Conservation (phyloP, 176 grass and related monocot genomes). For the Hyparrhenia diplandra region DNA sequence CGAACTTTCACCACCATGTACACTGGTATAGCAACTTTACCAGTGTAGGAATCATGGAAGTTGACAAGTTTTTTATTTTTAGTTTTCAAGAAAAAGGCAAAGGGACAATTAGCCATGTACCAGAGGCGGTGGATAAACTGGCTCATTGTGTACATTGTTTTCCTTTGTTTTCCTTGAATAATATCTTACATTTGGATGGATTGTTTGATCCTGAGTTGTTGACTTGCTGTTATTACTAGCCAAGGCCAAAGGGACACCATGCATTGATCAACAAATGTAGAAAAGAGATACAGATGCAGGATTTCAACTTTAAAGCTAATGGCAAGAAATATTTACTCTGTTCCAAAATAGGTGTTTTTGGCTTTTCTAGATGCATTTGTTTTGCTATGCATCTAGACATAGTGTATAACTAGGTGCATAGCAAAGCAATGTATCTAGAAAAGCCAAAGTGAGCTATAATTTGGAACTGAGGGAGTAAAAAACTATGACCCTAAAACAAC, state of each 20-base stretch:
- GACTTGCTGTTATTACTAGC: neutral
- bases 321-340: neutral
- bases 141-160: constrained; percentile 1
- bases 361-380: too few species aligned
- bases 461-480: too few species aligned
- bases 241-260: neutral
- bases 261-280: neutral
- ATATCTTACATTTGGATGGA: constrained; percentile 30
- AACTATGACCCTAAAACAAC: neutral
- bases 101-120: too few species aligned
- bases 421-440: too few species aligned
- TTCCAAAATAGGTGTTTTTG: too few species aligned
- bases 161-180: too few species aligned
- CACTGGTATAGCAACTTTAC: neutral
- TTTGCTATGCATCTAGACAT: too few species aligned
- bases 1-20: neutral
- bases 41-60: neutral
- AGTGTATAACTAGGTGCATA: too few species aligned
- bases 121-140: neutral
- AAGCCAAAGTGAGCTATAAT: too few species aligned
- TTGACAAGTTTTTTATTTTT: neutral
- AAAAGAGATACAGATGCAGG: neutral
- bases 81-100: too few species aligned
- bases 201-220: neutral
- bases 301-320: neutral